Evolutionary conservation across 352 stramenopile genomes (phyloP).

Genomic region (Pythium oligandrum): DNA sequence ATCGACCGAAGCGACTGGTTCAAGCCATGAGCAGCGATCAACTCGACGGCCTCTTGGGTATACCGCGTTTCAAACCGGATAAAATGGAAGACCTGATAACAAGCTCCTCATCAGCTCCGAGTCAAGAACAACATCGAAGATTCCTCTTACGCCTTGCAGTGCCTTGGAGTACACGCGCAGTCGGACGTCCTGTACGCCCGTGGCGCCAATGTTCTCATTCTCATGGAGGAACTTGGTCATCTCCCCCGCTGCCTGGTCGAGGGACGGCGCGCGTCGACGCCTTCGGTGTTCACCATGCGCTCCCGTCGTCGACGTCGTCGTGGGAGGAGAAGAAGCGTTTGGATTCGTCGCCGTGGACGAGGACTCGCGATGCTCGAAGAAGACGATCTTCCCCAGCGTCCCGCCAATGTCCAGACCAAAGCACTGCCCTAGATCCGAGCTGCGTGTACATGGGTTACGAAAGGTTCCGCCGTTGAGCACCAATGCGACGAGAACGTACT

Average conservation of each 20-base stretch:
- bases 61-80: slow-evolving; percentile 81
- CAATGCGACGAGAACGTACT: slow-evolving; percentile 23
- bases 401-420: slow-evolving; percentile 88
- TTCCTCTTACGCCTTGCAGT: slow-evolving; percentile 75
- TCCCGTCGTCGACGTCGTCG: not conserved
- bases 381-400: slow-evolving; percentile 94
- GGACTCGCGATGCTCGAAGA: slow-evolving; percentile 84
- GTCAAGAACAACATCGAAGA: not conserved
- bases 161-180: slow-evolving; percentile 82
- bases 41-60: slow-evolving; percentile 70
- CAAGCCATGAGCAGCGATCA: slow-evolving; percentile 68
- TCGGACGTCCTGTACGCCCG: slow-evolving; percentile 86
- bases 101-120: too few species aligned
- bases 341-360: slow-evolving; percentile 1
- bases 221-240: slow-evolving; percentile 86
- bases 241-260: slow-evolving; percentile 70
- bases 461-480: too few species aligned
- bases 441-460: slow-evolving; percentile 13
- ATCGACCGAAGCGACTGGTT: slow-evolving; percentile 78
- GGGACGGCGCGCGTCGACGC: slow-evolving; percentile 63
- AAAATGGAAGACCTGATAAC: slow-evolving; percentile 93
- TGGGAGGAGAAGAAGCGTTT: not conserved
- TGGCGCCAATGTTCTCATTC: slow-evolving; percentile 70
- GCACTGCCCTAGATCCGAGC: slow-evolving; percentile 77
- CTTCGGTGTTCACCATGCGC: slow-evolving; percentile 30